Evolutionary conservation across 164 flowering plant genomes (phyloP).

Genomic region (Berberis thunbergii): DNA sequence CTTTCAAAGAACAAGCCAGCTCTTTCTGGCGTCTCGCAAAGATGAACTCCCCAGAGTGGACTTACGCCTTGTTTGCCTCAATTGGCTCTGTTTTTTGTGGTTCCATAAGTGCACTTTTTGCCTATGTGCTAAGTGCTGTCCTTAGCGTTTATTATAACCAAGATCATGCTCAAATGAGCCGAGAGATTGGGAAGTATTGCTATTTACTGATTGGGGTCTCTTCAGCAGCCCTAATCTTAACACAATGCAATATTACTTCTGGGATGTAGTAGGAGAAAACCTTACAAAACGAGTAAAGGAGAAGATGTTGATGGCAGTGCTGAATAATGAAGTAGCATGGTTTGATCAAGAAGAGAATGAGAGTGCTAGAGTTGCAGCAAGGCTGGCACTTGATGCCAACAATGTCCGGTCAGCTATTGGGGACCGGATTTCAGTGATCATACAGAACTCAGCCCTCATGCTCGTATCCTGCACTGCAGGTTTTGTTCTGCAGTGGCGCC

Average conservation of each 20-base stretch:
- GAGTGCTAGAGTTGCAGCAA: slow-evolving; percentile 82
- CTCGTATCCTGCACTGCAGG: slow-evolving; percentile 92
- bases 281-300: slow-evolving; percentile 86
- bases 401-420: slow-evolving; percentile 96
- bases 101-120: slow-evolving; percentile 78
- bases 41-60: slow-evolving; percentile 97
- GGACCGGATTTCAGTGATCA: slow-evolving; percentile 88
- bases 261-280: slow-evolving; percentile 96
- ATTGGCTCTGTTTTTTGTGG: slow-evolving; percentile 88
- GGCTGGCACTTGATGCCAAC: slow-evolving; percentile 88
- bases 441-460: slow-evolving; percentile 95
- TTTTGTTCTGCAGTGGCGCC: slow-evolving; percentile 93
- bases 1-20: slow-evolving; percentile 90
- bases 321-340: slow-evolving; percentile 93
- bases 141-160: slow-evolving; percentile 84
- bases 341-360: slow-evolving; percentile 92
- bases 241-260: slow-evolving; percentile 81
- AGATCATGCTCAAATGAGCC: slow-evolving; percentile 64
- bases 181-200: slow-evolving; percentile 75
- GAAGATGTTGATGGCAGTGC: slow-evolving; percentile 78
- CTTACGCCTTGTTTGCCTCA: slow-evolving; percentile 72
- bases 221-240: slow-evolving; percentile 83
- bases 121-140: slow-evolving; percentile 89
- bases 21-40: slow-evolving; percentile 91
- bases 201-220: slow-evolving; percentile 81